Conservation (phyloP, 148 eudicot genomes). For the Amaranthus cruentus region DNA sequence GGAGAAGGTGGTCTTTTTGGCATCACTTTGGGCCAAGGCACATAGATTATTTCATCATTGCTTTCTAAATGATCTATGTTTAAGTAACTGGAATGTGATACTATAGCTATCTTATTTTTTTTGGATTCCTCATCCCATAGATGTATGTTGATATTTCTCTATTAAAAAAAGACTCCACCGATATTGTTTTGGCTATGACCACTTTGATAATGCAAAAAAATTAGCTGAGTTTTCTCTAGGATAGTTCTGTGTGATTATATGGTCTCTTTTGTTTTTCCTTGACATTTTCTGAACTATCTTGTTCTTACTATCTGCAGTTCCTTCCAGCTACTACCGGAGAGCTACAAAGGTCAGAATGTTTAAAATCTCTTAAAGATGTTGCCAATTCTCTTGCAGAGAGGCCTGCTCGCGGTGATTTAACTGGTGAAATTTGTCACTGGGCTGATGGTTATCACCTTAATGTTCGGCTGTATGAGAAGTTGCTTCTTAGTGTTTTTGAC, state of each 20-base stretch:
- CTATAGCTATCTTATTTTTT: too few species aligned
- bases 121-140: too few species aligned
- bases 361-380: slow-evolving; percentile 78
- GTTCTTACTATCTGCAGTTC: slow-evolving; percentile 41
- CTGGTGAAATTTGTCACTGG: slow-evolving; percentile 99
- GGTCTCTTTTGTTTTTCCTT: neutral
- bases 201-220: neutral
- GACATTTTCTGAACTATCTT: neutral
- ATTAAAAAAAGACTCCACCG: neutral
- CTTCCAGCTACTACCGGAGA: slow-evolving; percentile 81
- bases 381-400: slow-evolving; percentile 94
- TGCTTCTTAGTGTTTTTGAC: slow-evolving; percentile 92
- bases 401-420: slow-evolving; percentile 98
- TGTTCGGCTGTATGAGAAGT: slow-evolving; percentile 88
- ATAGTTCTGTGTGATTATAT: neutral
- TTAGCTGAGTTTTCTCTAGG: neutral
- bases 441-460: slow-evolving; percentile 99
- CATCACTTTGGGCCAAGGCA: too few species aligned
- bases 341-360: slow-evolving; percentile 86
- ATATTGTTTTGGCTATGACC: neutral
- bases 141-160: too few species aligned
- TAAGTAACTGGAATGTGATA: too few species aligned
- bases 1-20: too few species aligned
- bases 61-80: too few species aligned
- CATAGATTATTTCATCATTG: too few species aligned